Evolutionary conservation across 1,139 yeast genomes (phyloP).

Genomic region (Yamadazyma songkhlaensis): DNA sequence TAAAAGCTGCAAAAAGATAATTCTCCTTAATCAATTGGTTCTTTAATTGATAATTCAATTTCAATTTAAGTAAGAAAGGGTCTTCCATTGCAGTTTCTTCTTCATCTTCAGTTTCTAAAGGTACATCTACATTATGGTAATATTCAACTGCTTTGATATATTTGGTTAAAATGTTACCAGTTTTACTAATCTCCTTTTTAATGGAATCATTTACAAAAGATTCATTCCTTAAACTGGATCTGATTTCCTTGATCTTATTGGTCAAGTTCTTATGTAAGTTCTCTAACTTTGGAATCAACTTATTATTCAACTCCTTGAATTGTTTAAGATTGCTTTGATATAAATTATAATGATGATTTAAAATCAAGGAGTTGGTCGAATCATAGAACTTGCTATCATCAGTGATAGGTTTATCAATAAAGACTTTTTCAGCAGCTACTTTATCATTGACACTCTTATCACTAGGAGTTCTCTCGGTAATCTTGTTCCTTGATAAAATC

Average conservation of each 20-base stretch:
- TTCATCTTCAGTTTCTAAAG: constrained; percentile 20
- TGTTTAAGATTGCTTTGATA: constrained; percentile 29
- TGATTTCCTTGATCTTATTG: constrained; percentile 43
- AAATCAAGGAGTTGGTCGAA: constrained; percentile 28
- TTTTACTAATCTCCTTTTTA: constrained; percentile 37
- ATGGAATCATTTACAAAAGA: constrained; percentile 40
- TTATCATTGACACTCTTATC: constrained; percentile 1
- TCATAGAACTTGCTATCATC: constrained; percentile 4
- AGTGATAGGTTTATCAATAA: constrained; percentile 2
- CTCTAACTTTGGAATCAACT: constrained; percentile 40
- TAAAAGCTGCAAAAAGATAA: constrained; percentile 43
- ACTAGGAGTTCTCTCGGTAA: not conserved
- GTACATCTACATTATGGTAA: constrained; percentile 25
- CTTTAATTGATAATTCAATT: constrained; percentile 41
- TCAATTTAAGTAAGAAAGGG: constrained; percentile 42
- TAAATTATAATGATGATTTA: constrained; percentile 34
- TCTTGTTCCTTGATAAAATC: constrained; percentile 9
- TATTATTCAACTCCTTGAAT: constrained; percentile 30
- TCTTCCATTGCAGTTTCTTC: constrained; percentile 31
- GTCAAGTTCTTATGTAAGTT: constrained; percentile 34
- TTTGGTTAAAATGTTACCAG: constrained; percentile 34
- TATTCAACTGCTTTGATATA: constrained; percentile 34
- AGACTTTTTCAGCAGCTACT: not conserved
- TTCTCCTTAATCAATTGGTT: constrained; percentile 43
- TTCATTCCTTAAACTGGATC: constrained; percentile 39